phyloP scores from a whole-genome alignment of 2,329 filamentous ascomycete genomes.

The Boeremia exigua region DNA sequence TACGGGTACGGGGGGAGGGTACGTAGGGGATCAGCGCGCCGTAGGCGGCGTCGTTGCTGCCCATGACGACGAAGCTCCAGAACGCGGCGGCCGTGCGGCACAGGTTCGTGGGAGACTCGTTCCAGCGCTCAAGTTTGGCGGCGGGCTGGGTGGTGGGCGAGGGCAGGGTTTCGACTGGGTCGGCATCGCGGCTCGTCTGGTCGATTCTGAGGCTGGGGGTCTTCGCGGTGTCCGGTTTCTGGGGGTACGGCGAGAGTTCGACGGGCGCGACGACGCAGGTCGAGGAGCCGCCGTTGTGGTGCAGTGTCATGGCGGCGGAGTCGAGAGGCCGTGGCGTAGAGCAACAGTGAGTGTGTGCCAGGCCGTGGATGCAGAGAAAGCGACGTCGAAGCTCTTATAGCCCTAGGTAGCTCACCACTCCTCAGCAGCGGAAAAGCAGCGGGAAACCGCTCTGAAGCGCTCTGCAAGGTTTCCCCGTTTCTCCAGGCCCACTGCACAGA shows the following conservation, averaged over 20 bases:
- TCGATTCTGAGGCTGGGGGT: constrained; percentile 24
- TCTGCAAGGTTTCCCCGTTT: no score
- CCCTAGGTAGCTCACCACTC: no score
- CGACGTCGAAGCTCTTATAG: no score
- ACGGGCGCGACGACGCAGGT: constrained; percentile 43
- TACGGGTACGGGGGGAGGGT: no score
- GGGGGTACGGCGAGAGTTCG: constrained; percentile 34
- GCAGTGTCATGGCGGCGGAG: constrained; percentile 31
- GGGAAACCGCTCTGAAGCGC: neutral
- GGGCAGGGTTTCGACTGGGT: constrained; percentile 51
- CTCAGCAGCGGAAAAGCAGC: neutral
- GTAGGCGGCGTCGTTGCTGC: constrained; percentile 71
- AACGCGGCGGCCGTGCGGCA: constrained; percentile 66
- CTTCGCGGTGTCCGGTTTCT: constrained; percentile 30
- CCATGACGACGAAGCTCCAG: constrained; percentile 69
- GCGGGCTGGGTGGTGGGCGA: constrained; percentile 53
- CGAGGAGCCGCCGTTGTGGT: constrained; percentile 42
- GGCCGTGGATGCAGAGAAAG: no score
- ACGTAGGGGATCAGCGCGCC: constrained; percentile 62
- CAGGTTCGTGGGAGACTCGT: constrained; percentile 64
- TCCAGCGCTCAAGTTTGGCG: constrained; percentile 65
- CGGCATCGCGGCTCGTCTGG: constrained; percentile 22
- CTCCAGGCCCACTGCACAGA: no score
- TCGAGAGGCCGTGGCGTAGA: no score
- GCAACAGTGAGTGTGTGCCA: no score